A percentile compares a stretch with the other conserved stretches of the same genome.
Evolutionary conservation across 2,329 filamentous ascomycete species (phyloP).

Genomic region (Xylariaceae sp.): DNA sequence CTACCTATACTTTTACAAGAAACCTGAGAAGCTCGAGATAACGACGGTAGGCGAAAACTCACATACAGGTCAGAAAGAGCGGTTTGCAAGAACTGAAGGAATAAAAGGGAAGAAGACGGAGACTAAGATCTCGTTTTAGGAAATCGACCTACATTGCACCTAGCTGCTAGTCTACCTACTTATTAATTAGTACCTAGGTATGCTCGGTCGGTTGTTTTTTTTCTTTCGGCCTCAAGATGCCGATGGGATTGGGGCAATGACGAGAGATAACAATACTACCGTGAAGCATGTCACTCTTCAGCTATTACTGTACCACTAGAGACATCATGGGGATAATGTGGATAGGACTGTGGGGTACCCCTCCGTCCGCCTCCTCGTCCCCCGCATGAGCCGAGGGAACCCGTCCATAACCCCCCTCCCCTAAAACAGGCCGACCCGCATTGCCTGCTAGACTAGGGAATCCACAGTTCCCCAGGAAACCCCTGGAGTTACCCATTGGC

Average conservation of each 20-base stretch:
- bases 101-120: not conserved
- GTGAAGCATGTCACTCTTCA: slow-evolving; percentile 10
- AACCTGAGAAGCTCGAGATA: not conserved
- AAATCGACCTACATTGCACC: not conserved
- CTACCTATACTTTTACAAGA: not conserved
- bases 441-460: too few relatives aligned
- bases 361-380: slow-evolving; percentile 21
- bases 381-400: slow-evolving; percentile 45
- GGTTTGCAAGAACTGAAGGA: not conserved
- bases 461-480: not conserved
- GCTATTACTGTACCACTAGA: not conserved
- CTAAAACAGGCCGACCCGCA: too few relatives aligned
- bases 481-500: slow-evolving; percentile 23
- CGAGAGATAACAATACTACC: not conserved
- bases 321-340: slow-evolving; percentile 19
- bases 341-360: slow-evolving; percentile 15
- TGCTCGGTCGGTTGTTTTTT: slow-evolving; percentile 13
- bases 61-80: not conserved
- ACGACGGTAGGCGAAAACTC: too few relatives aligned
- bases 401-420: slow-evolving; percentile 20
- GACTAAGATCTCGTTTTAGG: not conserved
- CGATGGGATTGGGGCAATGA: slow-evolving; percentile 11
- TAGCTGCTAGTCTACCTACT: too few relatives aligned
- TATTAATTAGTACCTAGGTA: too few relatives aligned
- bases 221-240: not conserved